Base-by-base conservation (phyloP, 495 filamentous ascomycete species). In the Penicillium riverlandense region DNA sequence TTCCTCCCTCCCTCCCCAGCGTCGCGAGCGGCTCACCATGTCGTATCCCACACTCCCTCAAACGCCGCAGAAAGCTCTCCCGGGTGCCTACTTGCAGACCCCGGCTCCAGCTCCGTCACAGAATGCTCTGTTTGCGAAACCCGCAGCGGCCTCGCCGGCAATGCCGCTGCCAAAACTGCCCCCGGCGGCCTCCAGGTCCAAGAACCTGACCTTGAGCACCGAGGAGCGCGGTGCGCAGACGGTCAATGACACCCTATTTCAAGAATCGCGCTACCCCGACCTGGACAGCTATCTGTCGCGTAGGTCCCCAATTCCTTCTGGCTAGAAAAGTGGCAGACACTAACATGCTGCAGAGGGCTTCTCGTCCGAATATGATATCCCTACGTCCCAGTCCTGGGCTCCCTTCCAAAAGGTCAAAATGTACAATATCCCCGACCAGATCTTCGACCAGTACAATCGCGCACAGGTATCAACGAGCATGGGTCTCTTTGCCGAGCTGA, bases 401-500 rank as follows among this genome's bases (percentile, higher is more conserved):
- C 92, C 92, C 1, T 99, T 95, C 56, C 84, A 96, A 45, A 85
- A 83, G 58, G 72, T 80, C 10, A 80, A 82, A 49, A 84, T 80
- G 59, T 86, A 95, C 65, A 79, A 83, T 42, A 89, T 97, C 22
- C 92, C 92, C 31, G 86, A 96, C 48, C 73, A 75, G 46, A 84
- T 97, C 29, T 89, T 96, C 55, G 83, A 88, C 44, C 90, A 94
- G 54, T 87, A 90, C 60, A 94, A 99, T 61, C 68, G 75, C 14
- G 85, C 85, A 37, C 79, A 90, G 49, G 79, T 95, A 2, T 82
- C 82, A 16, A 92, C 91, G 9, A 79, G 76, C 57, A 94, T 97
- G 83, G 92, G 92, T 14, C 66, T 97, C 33, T 96, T 99, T 62
- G 86, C 92, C 14, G 84, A 89, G 60, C 63, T 99, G 51, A 87